Conservation (phyloP, 768 basidiomycete genomes). For the Boletellus ananiceps region DNA sequence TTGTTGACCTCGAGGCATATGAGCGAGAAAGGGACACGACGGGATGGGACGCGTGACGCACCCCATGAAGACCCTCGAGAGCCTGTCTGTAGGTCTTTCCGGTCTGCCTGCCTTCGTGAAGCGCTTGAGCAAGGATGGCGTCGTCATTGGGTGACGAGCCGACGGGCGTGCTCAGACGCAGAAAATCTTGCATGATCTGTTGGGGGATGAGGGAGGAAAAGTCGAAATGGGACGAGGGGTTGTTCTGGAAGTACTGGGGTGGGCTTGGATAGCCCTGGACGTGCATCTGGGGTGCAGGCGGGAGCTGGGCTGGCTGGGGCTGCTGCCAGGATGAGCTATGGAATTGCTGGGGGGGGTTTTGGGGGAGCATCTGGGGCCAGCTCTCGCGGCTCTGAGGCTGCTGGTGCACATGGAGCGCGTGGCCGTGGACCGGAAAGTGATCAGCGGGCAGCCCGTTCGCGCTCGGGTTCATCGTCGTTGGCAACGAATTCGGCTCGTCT, state of each 20-base stretch:
- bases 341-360: conserved; percentile 27
- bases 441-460: conserved; percentile 17
- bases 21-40: neutral
- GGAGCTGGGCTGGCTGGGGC: conserved; percentile 31
- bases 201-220: conserved; percentile 39
- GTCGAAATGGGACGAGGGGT: conserved; percentile 24
- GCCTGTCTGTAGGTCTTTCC: conserved; percentile 58
- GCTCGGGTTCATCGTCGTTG: conserved; percentile 17
- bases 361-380: conserved; percentile 25
- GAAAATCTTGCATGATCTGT: conserved; percentile 54
- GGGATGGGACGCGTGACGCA: conserved; percentile 31
- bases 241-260: conserved; percentile 22
- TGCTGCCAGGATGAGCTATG: conserved; percentile 30
- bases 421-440: conserved; percentile 8
- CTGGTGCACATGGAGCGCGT: conserved; percentile 17
- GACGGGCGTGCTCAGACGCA: conserved; percentile 52
- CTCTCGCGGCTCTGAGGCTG: conserved; percentile 18
- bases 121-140: conserved; percentile 48
- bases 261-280: conserved; percentile 14
- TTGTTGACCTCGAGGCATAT: conserved; percentile 35
- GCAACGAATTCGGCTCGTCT: neutral
- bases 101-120: conserved; percentile 34
- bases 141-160: conserved; percentile 50
- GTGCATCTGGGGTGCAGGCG: conserved; percentile 29
- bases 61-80: conserved; percentile 63